Evolutionary conservation across 441 rosid species (phyloP).

Genomic region (Bruguiera hainesii): DNA sequence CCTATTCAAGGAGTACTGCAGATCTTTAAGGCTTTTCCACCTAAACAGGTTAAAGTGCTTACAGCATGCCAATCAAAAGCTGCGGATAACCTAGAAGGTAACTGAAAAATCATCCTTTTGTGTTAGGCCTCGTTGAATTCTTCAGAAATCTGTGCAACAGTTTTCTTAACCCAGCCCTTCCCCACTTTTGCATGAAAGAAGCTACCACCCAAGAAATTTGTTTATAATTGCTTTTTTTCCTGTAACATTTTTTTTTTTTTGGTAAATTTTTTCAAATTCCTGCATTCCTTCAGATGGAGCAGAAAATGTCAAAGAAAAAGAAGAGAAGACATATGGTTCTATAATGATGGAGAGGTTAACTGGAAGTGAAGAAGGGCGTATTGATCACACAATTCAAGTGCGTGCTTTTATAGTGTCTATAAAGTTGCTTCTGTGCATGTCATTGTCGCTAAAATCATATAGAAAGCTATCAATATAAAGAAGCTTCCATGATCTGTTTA

Average conservation of each 20-base stretch:
- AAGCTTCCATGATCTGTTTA: too few species aligned
- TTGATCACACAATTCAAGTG: slow-evolving; percentile 57
- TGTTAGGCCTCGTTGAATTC: slow-evolving; percentile 7
- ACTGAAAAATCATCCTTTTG: neutral
- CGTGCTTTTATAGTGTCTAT: slow-evolving; percentile 1
- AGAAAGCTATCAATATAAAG: too few species aligned
- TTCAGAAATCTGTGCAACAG: neutral
- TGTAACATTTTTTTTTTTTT: neutral
- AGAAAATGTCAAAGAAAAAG: slow-evolving; percentile 42
- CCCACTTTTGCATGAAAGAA: neutral
- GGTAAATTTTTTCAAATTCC: neutral
- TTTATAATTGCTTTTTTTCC: neutral
- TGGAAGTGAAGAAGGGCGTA: slow-evolving; percentile 76
- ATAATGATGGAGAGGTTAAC: slow-evolving; percentile 79
- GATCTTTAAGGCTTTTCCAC: slow-evolving; percentile 13
- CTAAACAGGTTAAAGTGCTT: slow-evolving; percentile 68
- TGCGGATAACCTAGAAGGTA: slow-evolving; percentile 60
- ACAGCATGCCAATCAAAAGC: slow-evolving; percentile 75
- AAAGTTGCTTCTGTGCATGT: neutral
- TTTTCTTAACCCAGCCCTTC: neutral
- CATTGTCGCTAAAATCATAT: too few species aligned
- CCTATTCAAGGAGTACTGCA: slow-evolving; percentile 6
- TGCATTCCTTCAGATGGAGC: slow-evolving; percentile 36
- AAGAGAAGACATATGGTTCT: slow-evolving; percentile 70
- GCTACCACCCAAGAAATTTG: too few species aligned